Evolutionary conservation across 805 yeast species (phyloP).

Genomic region (Lachancea waltii): DNA sequence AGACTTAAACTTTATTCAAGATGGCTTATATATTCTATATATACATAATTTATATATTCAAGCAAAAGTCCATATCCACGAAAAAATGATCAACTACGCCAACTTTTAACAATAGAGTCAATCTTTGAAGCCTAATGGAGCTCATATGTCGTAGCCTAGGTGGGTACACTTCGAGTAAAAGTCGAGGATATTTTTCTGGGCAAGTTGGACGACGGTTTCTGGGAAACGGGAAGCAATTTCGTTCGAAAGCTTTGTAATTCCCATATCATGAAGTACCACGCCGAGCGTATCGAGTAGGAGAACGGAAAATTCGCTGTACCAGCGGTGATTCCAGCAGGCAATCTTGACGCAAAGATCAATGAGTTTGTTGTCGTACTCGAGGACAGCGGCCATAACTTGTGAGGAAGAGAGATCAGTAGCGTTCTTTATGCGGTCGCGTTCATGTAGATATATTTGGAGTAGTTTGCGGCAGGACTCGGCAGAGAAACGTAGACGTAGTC

Average conservation of each 20-base stretch:
- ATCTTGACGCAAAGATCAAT: slow-evolving; percentile 68
- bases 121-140: too few species aligned
- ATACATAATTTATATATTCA: too few species aligned
- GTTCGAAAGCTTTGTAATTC: slow-evolving; percentile 67
- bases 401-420: slow-evolving; percentile 22
- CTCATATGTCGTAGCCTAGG: slow-evolving; percentile 24
- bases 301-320: slow-evolving; percentile 91
- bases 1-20: too few species aligned
- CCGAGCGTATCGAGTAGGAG: slow-evolving; percentile 50
- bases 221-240: slow-evolving; percentile 64
- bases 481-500: slow-evolving; percentile 68
- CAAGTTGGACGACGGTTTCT: slow-evolving; percentile 30
- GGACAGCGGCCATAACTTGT: slow-evolving; percentile 31
- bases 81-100: too few species aligned
- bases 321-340: slow-evolving; percentile 96
- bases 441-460: slow-evolving; percentile 55
- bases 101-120: too few species aligned
- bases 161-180: slow-evolving; percentile 26
- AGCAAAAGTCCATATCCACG: too few species aligned
- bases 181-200: slow-evolving; percentile 24
- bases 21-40: too few species aligned
- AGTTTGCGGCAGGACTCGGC: slow-evolving; percentile 72
- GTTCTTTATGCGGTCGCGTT: slow-evolving; percentile 33
- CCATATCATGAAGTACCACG: slow-evolving; percentile 65
- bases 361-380: slow-evolving; percentile 44